Conservation (phyloP, 1,284 basidiomycete species). For the Bjerkandera adusta region DNA sequence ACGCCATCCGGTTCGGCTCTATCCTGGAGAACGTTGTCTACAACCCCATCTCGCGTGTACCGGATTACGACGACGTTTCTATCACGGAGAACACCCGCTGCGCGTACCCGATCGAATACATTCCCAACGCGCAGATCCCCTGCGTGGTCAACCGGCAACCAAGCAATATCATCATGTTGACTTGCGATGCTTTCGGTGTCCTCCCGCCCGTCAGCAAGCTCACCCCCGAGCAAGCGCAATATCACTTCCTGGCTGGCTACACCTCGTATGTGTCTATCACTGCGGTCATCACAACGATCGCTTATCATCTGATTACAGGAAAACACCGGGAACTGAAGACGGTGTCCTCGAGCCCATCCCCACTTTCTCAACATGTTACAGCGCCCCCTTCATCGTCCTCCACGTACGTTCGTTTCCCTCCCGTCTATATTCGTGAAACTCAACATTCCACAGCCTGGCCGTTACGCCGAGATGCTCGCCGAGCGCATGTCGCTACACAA, state of each 20-base stretch:
- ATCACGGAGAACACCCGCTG: constrained; percentile 99
- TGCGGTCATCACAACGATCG: constrained; percentile 6
- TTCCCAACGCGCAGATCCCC: constrained; percentile 94
- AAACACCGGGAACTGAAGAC: constrained; percentile 97
- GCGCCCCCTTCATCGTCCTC: constrained; percentile 97
- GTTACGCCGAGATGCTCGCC: constrained; percentile 97
- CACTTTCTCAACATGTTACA: constrained; percentile 99
- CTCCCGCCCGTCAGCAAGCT: constrained; percentile 95
- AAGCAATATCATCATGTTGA: constrained; percentile 96
- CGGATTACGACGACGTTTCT: constrained; percentile 95
- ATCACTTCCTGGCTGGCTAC: constrained; percentile 97
- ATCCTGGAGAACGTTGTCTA: constrained; percentile 99
- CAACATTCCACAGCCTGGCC: constrained; percentile 60
- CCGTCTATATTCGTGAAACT: constrained; percentile 1
- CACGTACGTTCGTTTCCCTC: constrained; percentile 52
- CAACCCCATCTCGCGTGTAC: constrained; percentile 81
- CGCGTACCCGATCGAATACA: constrained; percentile 96
- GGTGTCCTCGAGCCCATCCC: constrained; percentile 98
- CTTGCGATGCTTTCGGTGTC: constrained; percentile 98
- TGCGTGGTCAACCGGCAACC: constrained; percentile 85
- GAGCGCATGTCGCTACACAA: constrained; percentile 91
- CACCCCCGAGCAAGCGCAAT: constrained; percentile 93
- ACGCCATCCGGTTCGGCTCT: constrained; percentile 92
- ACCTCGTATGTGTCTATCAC: constrained; percentile 71
- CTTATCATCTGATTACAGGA: constrained; percentile 38